These are phyloP conservation scores for Cordyceps farinosa DNA, from an alignment of 2,329 filamentous ascomycete species.

Conservation along the genomic window DNA sequence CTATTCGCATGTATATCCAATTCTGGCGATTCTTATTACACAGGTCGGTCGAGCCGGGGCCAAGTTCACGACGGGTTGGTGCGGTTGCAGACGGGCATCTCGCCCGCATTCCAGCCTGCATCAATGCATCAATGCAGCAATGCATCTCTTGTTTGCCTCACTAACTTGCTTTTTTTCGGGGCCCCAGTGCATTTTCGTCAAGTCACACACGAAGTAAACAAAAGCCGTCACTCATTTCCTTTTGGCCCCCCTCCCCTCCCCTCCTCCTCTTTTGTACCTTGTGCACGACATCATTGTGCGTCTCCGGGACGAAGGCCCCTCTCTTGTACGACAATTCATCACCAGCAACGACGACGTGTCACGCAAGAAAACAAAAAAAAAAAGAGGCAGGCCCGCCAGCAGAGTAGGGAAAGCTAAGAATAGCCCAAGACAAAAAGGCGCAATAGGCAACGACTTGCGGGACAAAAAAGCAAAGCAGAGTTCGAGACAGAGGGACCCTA, in stretches of 20 bases:
- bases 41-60: not conserved
- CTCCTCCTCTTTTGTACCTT: not conserved
- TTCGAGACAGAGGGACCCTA: not conserved
- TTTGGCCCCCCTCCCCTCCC: not conserved
- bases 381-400: not conserved
- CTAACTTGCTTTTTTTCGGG: not conserved
- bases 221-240: slow-evolving; percentile 2
- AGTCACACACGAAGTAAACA: not conserved
- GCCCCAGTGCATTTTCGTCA: not conserved
- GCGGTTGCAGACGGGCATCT: slow-evolving; percentile 5
- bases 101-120: not conserved
- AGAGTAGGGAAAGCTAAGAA: not conserved
- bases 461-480: not conserved
- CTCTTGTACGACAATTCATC: too few relatives aligned
- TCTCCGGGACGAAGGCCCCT: too few relatives aligned
- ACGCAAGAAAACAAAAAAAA: not conserved
- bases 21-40: not conserved
- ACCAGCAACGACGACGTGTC: not conserved
- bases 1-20: not conserved
- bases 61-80: not conserved
- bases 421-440: not conserved
- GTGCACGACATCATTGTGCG: not conserved
- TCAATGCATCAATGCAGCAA: not conserved
- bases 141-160: not conserved
- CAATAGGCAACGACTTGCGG: too few relatives aligned